These are phyloP conservation scores for Wickerhamomyces hampshirensis DNA, from an alignment of 805 yeast genomes.

Conservation along the genomic window DNA sequence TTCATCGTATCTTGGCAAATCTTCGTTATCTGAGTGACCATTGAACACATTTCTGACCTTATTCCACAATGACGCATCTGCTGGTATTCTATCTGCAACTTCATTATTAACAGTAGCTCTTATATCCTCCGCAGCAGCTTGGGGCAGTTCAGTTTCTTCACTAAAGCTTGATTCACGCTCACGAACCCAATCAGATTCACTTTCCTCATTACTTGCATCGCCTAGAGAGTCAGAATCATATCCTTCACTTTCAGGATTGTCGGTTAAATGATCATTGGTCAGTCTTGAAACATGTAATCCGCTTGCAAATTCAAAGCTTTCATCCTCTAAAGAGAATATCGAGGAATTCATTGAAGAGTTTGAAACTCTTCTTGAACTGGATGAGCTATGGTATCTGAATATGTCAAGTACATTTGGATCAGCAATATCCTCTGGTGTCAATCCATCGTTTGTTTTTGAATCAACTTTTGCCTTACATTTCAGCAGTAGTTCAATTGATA, in stretches of 20 bases:
- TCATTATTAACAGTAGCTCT: no score
- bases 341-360: slow-evolving; percentile 25
- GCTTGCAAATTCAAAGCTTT: slow-evolving; percentile 21
- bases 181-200: slow-evolving; percentile 23
- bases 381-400: slow-evolving; percentile 18
- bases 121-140: background rate
- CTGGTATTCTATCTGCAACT: slow-evolving; percentile 1
- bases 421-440: slow-evolving; percentile 38
- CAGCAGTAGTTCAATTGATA: slow-evolving; percentile 54
- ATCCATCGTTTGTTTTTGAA: slow-evolving; percentile 47
- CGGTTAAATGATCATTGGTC: slow-evolving; percentile 26
- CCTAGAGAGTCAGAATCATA: slow-evolving; percentile 13
- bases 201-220: slow-evolving; percentile 25
- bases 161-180: slow-evolving; percentile 1
- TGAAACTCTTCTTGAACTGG: slow-evolving; percentile 22
- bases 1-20: slow-evolving; percentile 70
- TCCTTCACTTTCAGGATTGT: slow-evolving; percentile 19
- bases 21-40: slow-evolving; percentile 29
- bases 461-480: slow-evolving; percentile 60
- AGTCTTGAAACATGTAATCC: slow-evolving; percentile 32
- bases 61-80: slow-evolving; percentile 31
- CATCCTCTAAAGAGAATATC: slow-evolving; percentile 28
- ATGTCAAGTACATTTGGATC: slow-evolving; percentile 31
- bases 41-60: slow-evolving; percentile 31
- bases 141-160: background rate